Evolutionary conservation across 805 yeast species (phyloP).

Genomic region (Yamadazyma kitorensis): DNA sequence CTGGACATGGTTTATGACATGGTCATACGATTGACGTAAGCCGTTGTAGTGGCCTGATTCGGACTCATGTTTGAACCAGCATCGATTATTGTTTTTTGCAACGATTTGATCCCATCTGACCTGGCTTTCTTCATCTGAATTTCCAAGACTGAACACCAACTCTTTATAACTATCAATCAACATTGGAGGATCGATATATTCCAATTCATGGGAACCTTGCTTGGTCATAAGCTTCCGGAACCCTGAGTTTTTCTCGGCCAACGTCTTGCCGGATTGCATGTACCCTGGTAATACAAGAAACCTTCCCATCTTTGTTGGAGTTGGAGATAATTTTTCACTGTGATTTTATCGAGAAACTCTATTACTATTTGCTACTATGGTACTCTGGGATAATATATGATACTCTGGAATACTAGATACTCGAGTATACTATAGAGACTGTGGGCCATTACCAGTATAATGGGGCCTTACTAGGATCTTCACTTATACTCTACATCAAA

Average conservation of each 20-base stretch:
- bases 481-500: slow-evolving; percentile 9
- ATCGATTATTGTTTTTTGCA: slow-evolving; percentile 25
- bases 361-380: neutral
- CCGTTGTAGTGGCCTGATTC: slow-evolving; percentile 25
- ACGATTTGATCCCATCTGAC: slow-evolving; percentile 30
- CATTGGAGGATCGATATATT: slow-evolving; percentile 34
- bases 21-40: slow-evolving; percentile 24
- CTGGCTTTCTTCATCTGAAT: slow-evolving; percentile 23
- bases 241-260: slow-evolving; percentile 34
- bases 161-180: slow-evolving; percentile 20
- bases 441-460: too few species aligned
- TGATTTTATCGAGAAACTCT: too few species aligned
- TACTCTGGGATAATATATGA: neutral
- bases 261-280: slow-evolving; percentile 31
- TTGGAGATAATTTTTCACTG: too few species aligned
- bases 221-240: slow-evolving; percentile 27
- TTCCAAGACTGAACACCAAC: slow-evolving; percentile 27
- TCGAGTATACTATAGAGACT: too few species aligned
- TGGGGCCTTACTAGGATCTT: too few species aligned
- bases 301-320: neutral
- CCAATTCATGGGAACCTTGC: slow-evolving; percentile 23
- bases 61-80: slow-evolving; percentile 34
- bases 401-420: too few species aligned
- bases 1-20: slow-evolving; percentile 24
- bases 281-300: slow-evolving; percentile 33